Evolutionary conservation across 2,329 filamentous ascomycete species (phyloP).

Genomic region (Cladosporium oxysporum): DNA sequence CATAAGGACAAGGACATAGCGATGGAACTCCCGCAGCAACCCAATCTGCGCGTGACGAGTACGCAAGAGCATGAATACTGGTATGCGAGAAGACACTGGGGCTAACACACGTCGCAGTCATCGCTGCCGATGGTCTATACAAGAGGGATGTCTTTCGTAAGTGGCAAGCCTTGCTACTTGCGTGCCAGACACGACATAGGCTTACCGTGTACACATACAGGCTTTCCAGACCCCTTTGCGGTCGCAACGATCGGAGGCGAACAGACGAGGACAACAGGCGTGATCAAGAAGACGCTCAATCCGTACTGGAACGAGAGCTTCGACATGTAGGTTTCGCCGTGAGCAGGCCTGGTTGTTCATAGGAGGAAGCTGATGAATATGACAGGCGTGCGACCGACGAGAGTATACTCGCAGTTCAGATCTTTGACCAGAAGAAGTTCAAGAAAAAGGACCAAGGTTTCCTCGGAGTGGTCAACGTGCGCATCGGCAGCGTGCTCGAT

Average conservation of each 20-base stretch:
- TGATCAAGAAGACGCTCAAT: slow-evolving; percentile 96
- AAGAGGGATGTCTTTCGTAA: slow-evolving; percentile 99
- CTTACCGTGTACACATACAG: slow-evolving; percentile 50
- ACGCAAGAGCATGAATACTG: slow-evolving; percentile 42
- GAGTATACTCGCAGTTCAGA: slow-evolving; percentile 94
- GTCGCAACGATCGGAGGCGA: slow-evolving; percentile 97
- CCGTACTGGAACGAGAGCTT: slow-evolving; percentile 99
- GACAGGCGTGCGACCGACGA: slow-evolving; percentile 85
- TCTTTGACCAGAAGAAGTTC: slow-evolving; percentile 99
- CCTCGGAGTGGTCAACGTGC: slow-evolving; percentile 94
- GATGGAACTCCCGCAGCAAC: slow-evolving; percentile 55
- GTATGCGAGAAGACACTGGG: background rate
- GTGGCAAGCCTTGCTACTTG: slow-evolving; percentile 43
- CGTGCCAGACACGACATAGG: slow-evolving; percentile 11
- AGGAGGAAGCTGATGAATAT: slow-evolving; percentile 15
- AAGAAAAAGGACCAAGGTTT: slow-evolving; percentile 99
- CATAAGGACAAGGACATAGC: slow-evolving; percentile 21
- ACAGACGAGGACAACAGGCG: slow-evolving; percentile 95
- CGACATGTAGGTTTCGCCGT: slow-evolving; percentile 71
- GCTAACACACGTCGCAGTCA: slow-evolving; percentile 63
- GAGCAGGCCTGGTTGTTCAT: slow-evolving; percentile 12
- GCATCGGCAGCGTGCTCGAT: slow-evolving; percentile 92
- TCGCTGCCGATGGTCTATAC: slow-evolving; percentile 96
- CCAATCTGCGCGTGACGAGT: slow-evolving; percentile 95
- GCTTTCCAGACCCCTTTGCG: slow-evolving; percentile 96